Evolutionary conservation across 1,139 yeast species (phyloP), one percentile per base, ranked within the genome.

Genomic region (Scheffersomyces parashehatae): DNA sequence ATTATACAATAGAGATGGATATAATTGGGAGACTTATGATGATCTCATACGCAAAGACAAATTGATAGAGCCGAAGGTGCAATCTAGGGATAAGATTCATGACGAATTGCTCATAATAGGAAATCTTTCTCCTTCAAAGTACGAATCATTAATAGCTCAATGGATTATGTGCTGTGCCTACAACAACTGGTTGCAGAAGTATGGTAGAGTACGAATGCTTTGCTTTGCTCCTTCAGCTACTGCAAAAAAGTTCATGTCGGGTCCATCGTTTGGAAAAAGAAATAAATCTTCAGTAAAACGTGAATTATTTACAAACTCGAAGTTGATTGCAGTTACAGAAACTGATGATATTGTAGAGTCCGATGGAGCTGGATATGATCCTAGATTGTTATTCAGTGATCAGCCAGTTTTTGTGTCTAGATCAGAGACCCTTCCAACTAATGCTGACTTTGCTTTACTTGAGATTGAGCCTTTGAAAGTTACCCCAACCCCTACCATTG

Each of bases 171-270:
- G 96, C 60, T 69, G 85, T 36, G 82, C 79, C 1, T 77, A 84
- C 58, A 73, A 77, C 40, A 87, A 86, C 55, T 88, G 96, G 97
- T 61, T 88, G 12, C 86, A 83, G 52, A 70, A 73, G 50, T 86
- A 77, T 59, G 96, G 96, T 0, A 71, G 86, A 41, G 89, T 87
- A 2, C 68, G 87, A 45, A 80, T 87, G 83, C 64, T 88, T 13
- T 57, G 86, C 29, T 77, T 88, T 77, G 70, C 82, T 9, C 80
- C 83, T 3, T 79, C 81, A 16, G 45, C 64, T 1, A 77, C 87
- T 0, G 91, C 91, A 1, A 67, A 64, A 46, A 87, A 86, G 60
- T 70, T 87, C 36, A 59, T 83, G 43, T 78, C 88, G 0, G 71
- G 68, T 0, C 72, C 79, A 0, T 74, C 77, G 2, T 68, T 68